A percentile compares a stretch with the other conserved stretches of the same genome.
Evolutionary conservation across 768 basidiomycete species (phyloP).

Genomic region (Mycena kentingensis): DNA sequence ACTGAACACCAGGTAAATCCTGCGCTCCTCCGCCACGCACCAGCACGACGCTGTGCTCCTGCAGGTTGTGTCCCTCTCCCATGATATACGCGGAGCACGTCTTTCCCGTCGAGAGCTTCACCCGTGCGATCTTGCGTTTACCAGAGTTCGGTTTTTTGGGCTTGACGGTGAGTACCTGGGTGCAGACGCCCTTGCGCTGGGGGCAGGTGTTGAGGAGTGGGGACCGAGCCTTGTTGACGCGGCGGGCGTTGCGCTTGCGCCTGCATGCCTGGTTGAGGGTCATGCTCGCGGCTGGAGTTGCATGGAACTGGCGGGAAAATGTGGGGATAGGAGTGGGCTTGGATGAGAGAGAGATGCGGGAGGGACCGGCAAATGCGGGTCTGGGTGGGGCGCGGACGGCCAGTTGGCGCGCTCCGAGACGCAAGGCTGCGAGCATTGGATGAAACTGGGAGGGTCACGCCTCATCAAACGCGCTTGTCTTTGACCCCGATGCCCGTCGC

Average conservation of each 20-base stretch:
- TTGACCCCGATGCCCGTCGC: slow-evolving; percentile 38
- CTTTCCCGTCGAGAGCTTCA: slow-evolving; percentile 89
- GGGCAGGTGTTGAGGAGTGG: slow-evolving; percentile 80
- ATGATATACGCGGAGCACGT: slow-evolving; percentile 92
- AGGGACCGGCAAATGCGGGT: slow-evolving; percentile 33
- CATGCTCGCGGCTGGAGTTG: slow-evolving; percentile 54
- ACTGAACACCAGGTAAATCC: slow-evolving; percentile 98
- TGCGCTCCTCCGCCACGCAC: slow-evolving; percentile 95
- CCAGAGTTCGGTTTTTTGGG: slow-evolving; percentile 99
- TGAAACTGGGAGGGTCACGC: no score
- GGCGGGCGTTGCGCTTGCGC: slow-evolving; percentile 62
- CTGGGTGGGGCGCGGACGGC: background rate
- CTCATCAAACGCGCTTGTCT: slow-evolving; percentile 8
- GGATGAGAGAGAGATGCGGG: slow-evolving; percentile 19
- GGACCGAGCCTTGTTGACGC: slow-evolving; percentile 59
- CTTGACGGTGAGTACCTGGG: slow-evolving; percentile 74
- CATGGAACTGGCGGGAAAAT: slow-evolving; percentile 62
- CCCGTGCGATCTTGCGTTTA: slow-evolving; percentile 93
- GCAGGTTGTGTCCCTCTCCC: slow-evolving; percentile 96
- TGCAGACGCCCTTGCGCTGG: slow-evolving; percentile 91
- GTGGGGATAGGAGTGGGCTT: slow-evolving; percentile 21
- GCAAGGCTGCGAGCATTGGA: background rate
- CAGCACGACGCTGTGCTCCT: slow-evolving; percentile 95
- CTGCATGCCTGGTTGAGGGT: slow-evolving; percentile 87
- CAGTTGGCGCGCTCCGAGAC: background rate